Conservation (phyloP, 2,329 filamentous ascomycete species). For the Thyridium curvatum region DNA sequence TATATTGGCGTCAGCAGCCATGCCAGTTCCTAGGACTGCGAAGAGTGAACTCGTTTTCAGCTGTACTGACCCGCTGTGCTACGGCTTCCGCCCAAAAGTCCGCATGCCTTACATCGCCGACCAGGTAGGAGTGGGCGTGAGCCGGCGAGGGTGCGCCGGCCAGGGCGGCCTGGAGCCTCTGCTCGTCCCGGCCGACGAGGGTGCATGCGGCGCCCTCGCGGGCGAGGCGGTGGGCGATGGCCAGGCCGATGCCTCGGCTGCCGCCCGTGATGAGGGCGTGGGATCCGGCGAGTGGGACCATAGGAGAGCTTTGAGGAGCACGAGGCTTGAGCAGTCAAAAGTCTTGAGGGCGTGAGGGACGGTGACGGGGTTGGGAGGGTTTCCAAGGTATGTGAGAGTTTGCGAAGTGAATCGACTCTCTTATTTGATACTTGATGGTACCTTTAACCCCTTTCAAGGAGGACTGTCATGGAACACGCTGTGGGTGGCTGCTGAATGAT, state of each 20-base stretch:
- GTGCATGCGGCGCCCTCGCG: constrained; percentile 52
- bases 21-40: neutral
- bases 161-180: constrained; percentile 34
- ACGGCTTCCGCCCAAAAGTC: constrained; percentile 9
- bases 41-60: constrained; percentile 4
- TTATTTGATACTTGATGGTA: no score
- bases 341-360: no score
- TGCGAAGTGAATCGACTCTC: no score
- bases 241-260: constrained; percentile 63
- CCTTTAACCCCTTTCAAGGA: no score
- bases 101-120: constrained; percentile 13
- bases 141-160: constrained; percentile 17
- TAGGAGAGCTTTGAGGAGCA: no score
- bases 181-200: constrained; percentile 51
- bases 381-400: no score
- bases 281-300: constrained; percentile 31
- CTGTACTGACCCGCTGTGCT: no score
- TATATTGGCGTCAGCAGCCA: neutral
- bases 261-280: constrained; percentile 62
- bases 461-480: no score
- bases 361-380: no score
- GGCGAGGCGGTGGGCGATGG: constrained; percentile 62
- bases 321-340: no score
- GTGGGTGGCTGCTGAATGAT: no score
- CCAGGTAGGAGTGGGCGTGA: constrained; percentile 7